phyloP scores from a whole-genome alignment of 768 basidiomycete species.

The Pleurotus salmoneostramineus region DNA sequence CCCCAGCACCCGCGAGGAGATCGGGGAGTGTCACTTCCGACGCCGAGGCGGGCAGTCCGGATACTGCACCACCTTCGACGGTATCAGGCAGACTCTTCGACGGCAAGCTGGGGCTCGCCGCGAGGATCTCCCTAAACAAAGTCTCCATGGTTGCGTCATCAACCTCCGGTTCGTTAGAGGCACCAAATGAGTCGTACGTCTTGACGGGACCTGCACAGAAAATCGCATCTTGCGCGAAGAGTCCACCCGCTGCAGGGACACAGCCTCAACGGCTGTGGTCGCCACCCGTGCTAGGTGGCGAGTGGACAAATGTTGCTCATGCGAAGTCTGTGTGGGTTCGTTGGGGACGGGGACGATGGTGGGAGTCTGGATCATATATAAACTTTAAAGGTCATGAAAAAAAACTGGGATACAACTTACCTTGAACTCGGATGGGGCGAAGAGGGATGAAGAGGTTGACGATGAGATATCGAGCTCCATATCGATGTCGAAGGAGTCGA shows the following conservation, averaged over 20 bases:
- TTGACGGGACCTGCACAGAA: constrained; percentile 2
- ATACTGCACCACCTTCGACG: constrained; percentile 17
- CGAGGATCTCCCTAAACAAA: constrained; percentile 68
- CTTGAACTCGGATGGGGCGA: constrained; percentile 32
- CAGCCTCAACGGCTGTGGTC: constrained; percentile 53
- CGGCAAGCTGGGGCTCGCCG: constrained; percentile 35
- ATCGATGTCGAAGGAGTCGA: constrained; percentile 24
- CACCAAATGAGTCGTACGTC: constrained; percentile 25
- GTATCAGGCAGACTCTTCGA: constrained; percentile 20
- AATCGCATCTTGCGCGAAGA: constrained; percentile 20
- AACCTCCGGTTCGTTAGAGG: constrained; percentile 22
- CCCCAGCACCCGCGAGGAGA: constrained; percentile 18
- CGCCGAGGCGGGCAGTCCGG: constrained; percentile 15
- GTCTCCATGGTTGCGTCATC: constrained; percentile 66
- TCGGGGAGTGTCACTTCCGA: constrained; percentile 12
- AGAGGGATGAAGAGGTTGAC: constrained; percentile 22
- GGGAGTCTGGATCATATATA: constrained; percentile 28
- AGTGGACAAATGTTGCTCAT: constrained; percentile 57
- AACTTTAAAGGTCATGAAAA: constrained; percentile 18
- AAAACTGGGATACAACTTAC: constrained; percentile 20
- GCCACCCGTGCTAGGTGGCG: constrained; percentile 99
- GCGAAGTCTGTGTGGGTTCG: constrained; percentile 24
- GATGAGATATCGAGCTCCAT: constrained; percentile 10
- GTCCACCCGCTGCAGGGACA: constrained; percentile 95
- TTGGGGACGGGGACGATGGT: constrained; percentile 10